These are phyloP conservation scores for Coprinopsis strossmayeri DNA, from an alignment of 768 basidiomycete genomes.

Conservation along the genomic window DNA sequence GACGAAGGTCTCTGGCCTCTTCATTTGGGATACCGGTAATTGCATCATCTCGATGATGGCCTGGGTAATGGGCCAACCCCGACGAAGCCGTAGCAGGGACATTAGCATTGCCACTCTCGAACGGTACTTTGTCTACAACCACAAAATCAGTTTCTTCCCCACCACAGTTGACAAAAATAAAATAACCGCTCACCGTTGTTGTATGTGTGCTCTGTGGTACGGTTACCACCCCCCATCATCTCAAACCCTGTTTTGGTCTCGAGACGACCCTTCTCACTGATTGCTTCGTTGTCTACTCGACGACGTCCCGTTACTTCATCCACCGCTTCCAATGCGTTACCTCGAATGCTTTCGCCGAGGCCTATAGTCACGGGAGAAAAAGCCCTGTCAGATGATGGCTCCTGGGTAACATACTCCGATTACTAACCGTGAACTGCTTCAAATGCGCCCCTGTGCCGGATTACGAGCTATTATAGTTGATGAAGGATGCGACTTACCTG, in stretches of 20 bases:
- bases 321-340: background rate
- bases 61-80: background rate
- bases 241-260: background rate
- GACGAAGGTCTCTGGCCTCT: conserved; percentile 13
- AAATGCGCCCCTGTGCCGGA: background rate
- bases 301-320: background rate
- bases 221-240: background rate
- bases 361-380: too few relatives aligned
- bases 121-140: background rate
- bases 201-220: too few relatives aligned
- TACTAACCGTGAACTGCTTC: conserved; percentile 2
- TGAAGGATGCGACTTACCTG: too few relatives aligned
- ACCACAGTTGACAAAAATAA: too few relatives aligned
- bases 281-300: background rate
- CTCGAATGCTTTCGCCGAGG: conserved; percentile 4
- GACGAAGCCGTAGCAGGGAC: background rate
- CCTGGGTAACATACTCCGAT: too few relatives aligned
- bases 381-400: too few relatives aligned
- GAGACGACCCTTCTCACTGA: background rate
- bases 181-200: too few relatives aligned
- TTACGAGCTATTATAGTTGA: background rate
- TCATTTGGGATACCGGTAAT: conserved; percentile 13
- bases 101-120: background rate
- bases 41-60: conserved; percentile 20
- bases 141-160: too few relatives aligned